Base-by-base conservation (phyloP, 2,329 filamentous ascomycete genomes). In the Diplodia seriata region DNA sequence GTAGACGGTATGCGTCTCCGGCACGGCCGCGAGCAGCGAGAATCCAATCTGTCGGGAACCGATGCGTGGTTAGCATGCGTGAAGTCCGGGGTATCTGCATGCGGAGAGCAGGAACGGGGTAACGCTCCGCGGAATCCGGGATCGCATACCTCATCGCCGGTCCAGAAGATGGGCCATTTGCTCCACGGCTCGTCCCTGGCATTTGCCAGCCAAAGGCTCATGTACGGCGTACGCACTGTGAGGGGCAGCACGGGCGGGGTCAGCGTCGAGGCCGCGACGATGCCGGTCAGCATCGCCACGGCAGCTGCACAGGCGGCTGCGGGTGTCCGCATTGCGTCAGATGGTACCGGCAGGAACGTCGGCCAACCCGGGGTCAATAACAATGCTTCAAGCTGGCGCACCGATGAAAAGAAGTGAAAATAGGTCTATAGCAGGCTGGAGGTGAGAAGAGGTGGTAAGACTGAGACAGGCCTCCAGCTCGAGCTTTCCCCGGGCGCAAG, bases 121-220 rank as follows among this genome's bases (percentile, higher is more conserved):
- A 50, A 62, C 57, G 57, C 57, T 33, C 40, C 14, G 33, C 59
- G 59, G n/a, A 62, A 53, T 59, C 54, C 53, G 12, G 38, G 63
- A 8, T 26, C 18, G 67, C 76, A 66, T 77, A 87, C 84, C 75
- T 90, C 85, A 73, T 88, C 83, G 40, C 91, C 91, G 7, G 90
- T 91, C 84, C 89, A 94, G 77, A 94, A 93, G 77, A 94, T 94
- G 29, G 93, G 93, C 93, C 93, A 97, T 79, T 87, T 86, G 66
- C 88, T 85, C 92, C 92, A 96, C 1, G 93, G 93, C 55, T 85
- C 85, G 67, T 90, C 86, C 72, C 93, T 85, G 50, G 92, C 91
- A 77, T 86, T 85, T 57, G 84, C 83, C 68, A 92, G 81, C 84
- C 78, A 86, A 73, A 82, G 83, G 67, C 81, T 84, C 66, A 85